phyloP scores from a whole-genome alignment of 768 basidiomycete genomes.

The Pisolithus albus region DNA sequence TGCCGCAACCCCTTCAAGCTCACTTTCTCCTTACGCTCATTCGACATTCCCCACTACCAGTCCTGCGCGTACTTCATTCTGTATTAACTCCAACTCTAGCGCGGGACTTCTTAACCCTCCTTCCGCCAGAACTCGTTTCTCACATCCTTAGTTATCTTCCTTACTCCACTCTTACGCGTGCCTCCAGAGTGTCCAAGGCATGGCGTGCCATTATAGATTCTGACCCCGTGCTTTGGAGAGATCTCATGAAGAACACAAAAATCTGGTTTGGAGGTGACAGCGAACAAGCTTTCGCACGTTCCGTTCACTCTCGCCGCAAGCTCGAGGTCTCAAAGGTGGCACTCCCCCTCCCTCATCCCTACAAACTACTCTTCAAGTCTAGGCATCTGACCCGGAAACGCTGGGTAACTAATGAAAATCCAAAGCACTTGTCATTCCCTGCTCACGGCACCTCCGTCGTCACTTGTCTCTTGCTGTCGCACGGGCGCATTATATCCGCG shows the following conservation, averaged over 20 bases:
- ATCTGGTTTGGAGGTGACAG: constrained; percentile 88
- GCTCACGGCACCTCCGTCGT: constrained; percentile 89
- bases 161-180: constrained; percentile 74
- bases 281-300: constrained; percentile 72
- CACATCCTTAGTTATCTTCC: constrained; percentile 83
- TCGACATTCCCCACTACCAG: constrained; percentile 85
- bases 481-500: constrained; percentile 91
- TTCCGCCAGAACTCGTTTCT: constrained; percentile 89
- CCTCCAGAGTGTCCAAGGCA: constrained; percentile 79
- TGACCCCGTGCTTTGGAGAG: constrained; percentile 85
- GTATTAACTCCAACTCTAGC: constrained; percentile 87
- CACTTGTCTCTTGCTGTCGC: constrained; percentile 92
- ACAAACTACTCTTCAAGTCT: constrained; percentile 90
- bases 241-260: constrained; percentile 73
- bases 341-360: constrained; percentile 76
- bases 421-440: constrained; percentile 74
- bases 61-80: constrained; percentile 82
- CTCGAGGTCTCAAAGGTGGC: constrained; percentile 33
- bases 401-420: constrained; percentile 70
- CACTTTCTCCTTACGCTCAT: constrained; percentile 90
- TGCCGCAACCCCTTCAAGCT: constrained; percentile 82
- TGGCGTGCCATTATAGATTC: constrained; percentile 93
- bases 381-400: constrained; percentile 72
- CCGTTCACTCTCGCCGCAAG: constrained; percentile 57
- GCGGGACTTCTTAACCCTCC: constrained; percentile 87